phyloP scores from a whole-genome alignment of 192 early-diverging fungal species.

The Coemansia sp. region DNA sequence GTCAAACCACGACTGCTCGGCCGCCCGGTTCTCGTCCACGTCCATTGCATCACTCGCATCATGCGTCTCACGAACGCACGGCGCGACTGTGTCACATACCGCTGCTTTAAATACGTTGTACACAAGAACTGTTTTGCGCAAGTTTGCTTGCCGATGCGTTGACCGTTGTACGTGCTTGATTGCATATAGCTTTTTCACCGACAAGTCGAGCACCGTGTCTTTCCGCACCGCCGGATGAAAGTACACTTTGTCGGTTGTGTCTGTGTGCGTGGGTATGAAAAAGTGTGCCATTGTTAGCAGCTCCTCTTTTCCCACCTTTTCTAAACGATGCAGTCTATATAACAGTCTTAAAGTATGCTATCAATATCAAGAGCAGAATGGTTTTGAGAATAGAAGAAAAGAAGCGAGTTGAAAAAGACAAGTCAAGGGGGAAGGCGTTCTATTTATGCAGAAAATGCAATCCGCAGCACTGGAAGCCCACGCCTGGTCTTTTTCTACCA shows the following conservation, averaged over 20 bases:
- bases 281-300: slow-evolving; percentile 9
- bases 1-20: slow-evolving; percentile 56
- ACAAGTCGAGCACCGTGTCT: slow-evolving; percentile 34
- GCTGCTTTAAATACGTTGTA: slow-evolving; percentile 48
- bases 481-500: neutral
- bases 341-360: too few relatives aligned
- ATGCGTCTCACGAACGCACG: neutral
- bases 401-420: neutral
- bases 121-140: slow-evolving; percentile 48
- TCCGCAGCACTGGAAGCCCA: neutral
- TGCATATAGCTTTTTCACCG: slow-evolving; percentile 40
- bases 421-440: neutral
- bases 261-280: slow-evolving; percentile 13
- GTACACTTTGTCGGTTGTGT: slow-evolving; percentile 1
- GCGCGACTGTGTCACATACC: neutral
- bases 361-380: too few relatives aligned
- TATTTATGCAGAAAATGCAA: neutral
- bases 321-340: too few relatives aligned
- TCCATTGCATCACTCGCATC: slow-evolving; percentile 13
- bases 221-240: slow-evolving; percentile 30
- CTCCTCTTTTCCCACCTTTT: neutral
- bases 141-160: slow-evolving; percentile 33
- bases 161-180: slow-evolving; percentile 33
- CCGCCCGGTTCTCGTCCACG: slow-evolving; percentile 19
- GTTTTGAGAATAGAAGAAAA: neutral